Evolutionary conservation across 495 filamentous ascomycete genomes (phyloP).

Genomic region (Penicillium daleae): DNA sequence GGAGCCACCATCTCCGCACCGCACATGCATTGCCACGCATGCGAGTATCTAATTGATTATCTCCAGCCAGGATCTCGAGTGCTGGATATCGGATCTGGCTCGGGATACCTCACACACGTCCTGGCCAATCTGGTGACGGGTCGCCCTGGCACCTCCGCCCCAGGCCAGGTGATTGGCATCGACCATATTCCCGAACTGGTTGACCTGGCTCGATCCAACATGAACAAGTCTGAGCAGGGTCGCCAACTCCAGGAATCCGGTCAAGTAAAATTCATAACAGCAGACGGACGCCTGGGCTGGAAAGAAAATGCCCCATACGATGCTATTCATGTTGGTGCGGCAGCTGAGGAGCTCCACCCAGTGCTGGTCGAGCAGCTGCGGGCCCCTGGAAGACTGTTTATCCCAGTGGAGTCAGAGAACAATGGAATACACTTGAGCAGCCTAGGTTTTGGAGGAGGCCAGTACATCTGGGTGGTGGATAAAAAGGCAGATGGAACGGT

Average conservation of each 20-base stretch:
- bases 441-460: constrained; percentile 43
- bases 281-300: constrained; percentile 83
- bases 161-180: constrained; percentile 73
- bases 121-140: constrained; percentile 77
- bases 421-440: constrained; percentile 22
- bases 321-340: constrained; percentile 95
- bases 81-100: constrained; percentile 88
- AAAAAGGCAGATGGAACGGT: constrained; percentile 81
- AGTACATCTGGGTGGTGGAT: constrained; percentile 90
- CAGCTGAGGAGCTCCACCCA: constrained; percentile 73
- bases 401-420: constrained; percentile 72
- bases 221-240: constrained; percentile 72
- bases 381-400: constrained; percentile 80
- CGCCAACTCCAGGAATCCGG: constrained; percentile 59
- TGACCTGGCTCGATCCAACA: constrained; percentile 73
- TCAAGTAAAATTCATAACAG: constrained; percentile 72
- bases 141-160: constrained; percentile 26
- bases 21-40: constrained; percentile 91
- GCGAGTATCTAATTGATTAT: constrained; percentile 67
- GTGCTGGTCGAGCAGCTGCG: constrained; percentile 78
- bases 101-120: constrained; percentile 90
- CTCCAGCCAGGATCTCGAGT: constrained; percentile 60
- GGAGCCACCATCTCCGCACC: constrained; percentile 91
- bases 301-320: constrained; percentile 66
- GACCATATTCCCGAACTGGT: constrained; percentile 85